Evolutionary conservation across 1,284 basidiomycete species (phyloP), one percentile per base, ranked within the genome.

Genomic region (Cutaneotrichosporon cavernicola): DNA sequence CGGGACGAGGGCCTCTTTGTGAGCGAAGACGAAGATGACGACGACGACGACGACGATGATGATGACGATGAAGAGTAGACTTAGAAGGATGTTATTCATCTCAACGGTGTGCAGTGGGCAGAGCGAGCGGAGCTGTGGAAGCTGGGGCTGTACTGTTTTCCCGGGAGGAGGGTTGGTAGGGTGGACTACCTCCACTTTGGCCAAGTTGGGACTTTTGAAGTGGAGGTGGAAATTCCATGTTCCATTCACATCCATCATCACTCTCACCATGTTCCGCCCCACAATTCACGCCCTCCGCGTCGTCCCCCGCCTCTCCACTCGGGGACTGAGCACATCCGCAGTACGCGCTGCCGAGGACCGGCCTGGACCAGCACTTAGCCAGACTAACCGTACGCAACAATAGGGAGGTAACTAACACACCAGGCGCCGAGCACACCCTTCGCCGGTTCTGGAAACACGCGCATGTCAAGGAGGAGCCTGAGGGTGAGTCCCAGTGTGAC

Each of bases 381-480:
- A 77, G 67, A 77, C 76, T 4, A 77, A 77, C 65, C 70, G 76
- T 77, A 21, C 11, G 75, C 66, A 38, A 5, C 26, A n/a, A 2
- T 40, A 26, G n/a, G 40, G 31, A 7, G 16, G 49, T 13, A 34
- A n/a, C 57, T 58, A 13, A 59, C 40, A 9, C 14, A 9, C 14
- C 50, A 95, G 93, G 89, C 69, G 92, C 91, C 18, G 91, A 96
- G 80, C 85, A 87, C 40, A 91, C 90, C 1, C 82, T 92, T 77
- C 89, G 89, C 67, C 84, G 94, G 32, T 97, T 97, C 77, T 97
- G 94, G 94, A 93, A 93, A 75, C 86, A 85, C 1, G 93, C 93
- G 16, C 86, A 85, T 32, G 83, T 96, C 63, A 86, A 89, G 66
- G 80, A 84, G 64, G 70, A 75, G 61, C 83, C 85, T 36, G 83